phyloP scores from a whole-genome alignment of 2,329 filamentous ascomycete species.

The Knufia petricola region DNA sequence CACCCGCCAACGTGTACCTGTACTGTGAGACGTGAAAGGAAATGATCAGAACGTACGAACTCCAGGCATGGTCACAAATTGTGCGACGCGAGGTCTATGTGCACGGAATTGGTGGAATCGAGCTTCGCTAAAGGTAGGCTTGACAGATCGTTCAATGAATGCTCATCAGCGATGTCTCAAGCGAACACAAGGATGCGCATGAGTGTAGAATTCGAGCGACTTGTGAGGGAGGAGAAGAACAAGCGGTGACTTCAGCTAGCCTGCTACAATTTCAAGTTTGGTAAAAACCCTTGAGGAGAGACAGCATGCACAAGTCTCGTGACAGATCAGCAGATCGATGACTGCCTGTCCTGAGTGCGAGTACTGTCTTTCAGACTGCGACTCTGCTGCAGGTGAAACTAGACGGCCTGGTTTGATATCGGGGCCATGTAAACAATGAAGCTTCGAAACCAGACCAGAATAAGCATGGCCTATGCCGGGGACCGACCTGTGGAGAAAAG shows the following conservation, averaged over 20 bases:
- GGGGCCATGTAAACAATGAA: not conserved
- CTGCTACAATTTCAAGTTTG: constrained; percentile 9
- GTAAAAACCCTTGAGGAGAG: constrained; percentile 11
- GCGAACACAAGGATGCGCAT: constrained; percentile 1
- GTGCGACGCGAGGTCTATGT: not conserved
- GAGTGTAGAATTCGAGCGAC: not conserved
- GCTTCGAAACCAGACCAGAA: constrained; percentile 1
- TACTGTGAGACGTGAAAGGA: not conserved
- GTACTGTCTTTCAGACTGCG: not conserved
- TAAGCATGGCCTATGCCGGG: not conserved
- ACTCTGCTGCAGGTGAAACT: not conserved
- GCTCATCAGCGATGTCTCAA: not conserved
- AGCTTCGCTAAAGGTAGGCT: not conserved
- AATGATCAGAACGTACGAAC: constrained; percentile 19
- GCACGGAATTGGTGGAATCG: not conserved
- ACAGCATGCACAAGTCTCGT: constrained; percentile 7
- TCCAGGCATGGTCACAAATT: constrained; percentile 17
- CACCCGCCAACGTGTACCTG: not conserved
- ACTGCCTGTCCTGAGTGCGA: not conserved
- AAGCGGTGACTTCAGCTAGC: constrained; percentile 14
- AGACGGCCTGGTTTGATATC: constrained; percentile 2
- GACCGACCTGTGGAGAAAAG: not conserved
- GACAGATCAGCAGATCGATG: constrained; percentile 1
- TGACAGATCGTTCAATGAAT: not conserved
- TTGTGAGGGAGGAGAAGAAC: not conserved